Conservation (phyloP, 176 grass and related monocot genomes). For the Oryza rufipogon region DNA sequence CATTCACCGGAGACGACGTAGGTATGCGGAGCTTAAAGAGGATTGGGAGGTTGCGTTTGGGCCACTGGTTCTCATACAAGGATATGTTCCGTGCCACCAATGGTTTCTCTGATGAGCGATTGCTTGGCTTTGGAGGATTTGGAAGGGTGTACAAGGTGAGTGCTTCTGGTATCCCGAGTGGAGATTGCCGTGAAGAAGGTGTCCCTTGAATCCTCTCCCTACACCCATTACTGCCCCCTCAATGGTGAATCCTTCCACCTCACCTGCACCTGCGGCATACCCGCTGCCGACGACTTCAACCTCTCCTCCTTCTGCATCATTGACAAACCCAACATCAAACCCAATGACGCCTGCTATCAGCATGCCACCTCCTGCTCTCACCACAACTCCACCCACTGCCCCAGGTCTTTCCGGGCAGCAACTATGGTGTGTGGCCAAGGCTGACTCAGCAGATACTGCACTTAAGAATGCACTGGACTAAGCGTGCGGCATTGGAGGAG, state of each 20-base stretch:
- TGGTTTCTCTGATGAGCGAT: no score
- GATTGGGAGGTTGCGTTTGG: constrained; percentile 46
- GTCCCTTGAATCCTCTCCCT: constrained; percentile 58
- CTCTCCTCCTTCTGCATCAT: constrained; percentile 42
- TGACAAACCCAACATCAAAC: constrained; percentile 53
- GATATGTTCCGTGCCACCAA: no score
- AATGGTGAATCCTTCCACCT: constrained; percentile 37
- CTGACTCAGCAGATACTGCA: constrained; percentile 27
- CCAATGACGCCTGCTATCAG: constrained; percentile 25
- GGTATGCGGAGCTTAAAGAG: constrained; percentile 50
- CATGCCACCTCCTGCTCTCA: constrained; percentile 26
- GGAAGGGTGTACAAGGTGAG: no score
- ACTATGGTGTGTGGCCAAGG: constrained; percentile 73
- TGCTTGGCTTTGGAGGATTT: no score
- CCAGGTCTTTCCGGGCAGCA: constrained; percentile 50
- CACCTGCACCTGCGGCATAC: constrained; percentile 27
- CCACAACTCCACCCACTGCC: constrained; percentile 39
- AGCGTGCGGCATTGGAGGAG: constrained; percentile 65
- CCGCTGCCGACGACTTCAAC: constrained; percentile 56
- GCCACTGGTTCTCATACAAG: background rate
- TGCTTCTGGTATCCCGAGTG: no score
- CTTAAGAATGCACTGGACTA: constrained; percentile 85
- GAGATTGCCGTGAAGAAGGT: no score
- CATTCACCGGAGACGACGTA: background rate
- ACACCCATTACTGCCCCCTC: constrained; percentile 57